These are phyloP conservation scores for Bocquillonia castaneifolia DNA, from an alignment of 441 rosid genomes.

Conservation along the genomic window DNA sequence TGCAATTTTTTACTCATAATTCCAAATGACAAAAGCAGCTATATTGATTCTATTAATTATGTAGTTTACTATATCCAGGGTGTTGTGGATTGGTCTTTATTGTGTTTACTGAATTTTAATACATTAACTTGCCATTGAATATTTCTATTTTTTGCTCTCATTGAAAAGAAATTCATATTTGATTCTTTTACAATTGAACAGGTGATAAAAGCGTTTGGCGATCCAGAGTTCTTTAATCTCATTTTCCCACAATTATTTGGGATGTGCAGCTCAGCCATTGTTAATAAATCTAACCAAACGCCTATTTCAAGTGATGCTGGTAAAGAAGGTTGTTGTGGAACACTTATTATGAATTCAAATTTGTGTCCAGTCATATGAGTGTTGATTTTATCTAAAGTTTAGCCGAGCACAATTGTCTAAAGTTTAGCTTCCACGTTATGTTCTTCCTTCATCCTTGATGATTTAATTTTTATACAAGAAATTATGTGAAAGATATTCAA, in stretches of 20 bases:
- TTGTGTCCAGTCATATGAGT: background rate
- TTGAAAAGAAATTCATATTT: background rate
- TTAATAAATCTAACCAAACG: slow-evolving; percentile 36
- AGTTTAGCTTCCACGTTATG: no score
- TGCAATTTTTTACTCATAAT: background rate
- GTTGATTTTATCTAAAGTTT: background rate
- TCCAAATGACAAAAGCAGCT: background rate
- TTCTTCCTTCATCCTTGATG: no score
- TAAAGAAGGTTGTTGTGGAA: slow-evolving; percentile 54
- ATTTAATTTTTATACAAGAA: no score
- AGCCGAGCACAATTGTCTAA: background rate
- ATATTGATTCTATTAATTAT: background rate
- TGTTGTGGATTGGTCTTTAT: background rate
- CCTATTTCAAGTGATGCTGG: slow-evolving; percentile 41
- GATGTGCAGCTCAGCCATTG: slow-evolving; percentile 53
- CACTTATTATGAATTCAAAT: slow-evolving; percentile 14
- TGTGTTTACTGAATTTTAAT: slow-evolving; percentile 1
- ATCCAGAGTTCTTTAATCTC: slow-evolving; percentile 61
- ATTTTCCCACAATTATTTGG: slow-evolving; percentile 68
- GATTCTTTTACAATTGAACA: slow-evolving; percentile 30
- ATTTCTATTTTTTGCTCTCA: slow-evolving; percentile 1
- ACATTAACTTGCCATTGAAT: background rate
- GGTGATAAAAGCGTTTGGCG: slow-evolving; percentile 77
- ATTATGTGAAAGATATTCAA: slow-evolving; percentile 3
- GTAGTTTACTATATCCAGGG: background rate